These are phyloP conservation scores for Magnusiomyces tetraspermus DNA, from an alignment of 1,139 yeast genomes.

Conservation along the genomic window DNA sequence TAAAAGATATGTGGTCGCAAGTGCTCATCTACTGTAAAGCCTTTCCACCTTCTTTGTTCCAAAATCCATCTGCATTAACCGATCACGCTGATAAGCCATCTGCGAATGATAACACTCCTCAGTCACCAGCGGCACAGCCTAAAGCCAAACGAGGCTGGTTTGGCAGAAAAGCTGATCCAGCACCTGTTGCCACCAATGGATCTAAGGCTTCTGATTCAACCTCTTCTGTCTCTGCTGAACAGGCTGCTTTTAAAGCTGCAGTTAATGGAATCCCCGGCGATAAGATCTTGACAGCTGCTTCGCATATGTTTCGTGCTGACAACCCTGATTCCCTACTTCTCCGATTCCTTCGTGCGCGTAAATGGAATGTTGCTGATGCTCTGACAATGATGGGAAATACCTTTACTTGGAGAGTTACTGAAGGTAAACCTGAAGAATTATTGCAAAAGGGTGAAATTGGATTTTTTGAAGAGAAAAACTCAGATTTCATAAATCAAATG, in stretches of 20 bases:
- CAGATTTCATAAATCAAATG: slow-evolving; percentile 44
- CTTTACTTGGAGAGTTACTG: slow-evolving; percentile 57
- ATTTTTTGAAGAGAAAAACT: slow-evolving; percentile 31
- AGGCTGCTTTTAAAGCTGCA: slow-evolving; percentile 8
- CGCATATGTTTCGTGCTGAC: slow-evolving; percentile 54
- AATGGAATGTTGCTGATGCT: slow-evolving; percentile 56
- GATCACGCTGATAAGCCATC: slow-evolving; percentile 17
- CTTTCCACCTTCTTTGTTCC: slow-evolving; percentile 35
- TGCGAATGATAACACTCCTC: too few species aligned
- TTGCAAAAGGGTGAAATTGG: slow-evolving; percentile 54
- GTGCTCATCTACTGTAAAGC: slow-evolving; percentile 54
- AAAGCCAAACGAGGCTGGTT: slow-evolving; percentile 21
- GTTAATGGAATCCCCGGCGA: slow-evolving; percentile 10
- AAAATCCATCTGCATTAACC: slow-evolving; percentile 19
- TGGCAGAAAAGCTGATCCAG: slow-evolving; percentile 22
- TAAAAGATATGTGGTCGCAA: slow-evolving; percentile 72
- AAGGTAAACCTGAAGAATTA: slow-evolving; percentile 48
- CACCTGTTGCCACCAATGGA: not conserved
- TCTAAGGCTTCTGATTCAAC: not conserved
- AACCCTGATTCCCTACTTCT: slow-evolving; percentile 60
- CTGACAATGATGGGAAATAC: slow-evolving; percentile 59
- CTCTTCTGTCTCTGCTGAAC: not conserved
- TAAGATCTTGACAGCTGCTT: slow-evolving; percentile 24
- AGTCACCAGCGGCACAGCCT: too few species aligned
- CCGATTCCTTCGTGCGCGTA: slow-evolving; percentile 64